phyloP scores from a whole-genome alignment of 2,329 filamentous ascomycete genomes.

The Alternaria triticina region DNA sequence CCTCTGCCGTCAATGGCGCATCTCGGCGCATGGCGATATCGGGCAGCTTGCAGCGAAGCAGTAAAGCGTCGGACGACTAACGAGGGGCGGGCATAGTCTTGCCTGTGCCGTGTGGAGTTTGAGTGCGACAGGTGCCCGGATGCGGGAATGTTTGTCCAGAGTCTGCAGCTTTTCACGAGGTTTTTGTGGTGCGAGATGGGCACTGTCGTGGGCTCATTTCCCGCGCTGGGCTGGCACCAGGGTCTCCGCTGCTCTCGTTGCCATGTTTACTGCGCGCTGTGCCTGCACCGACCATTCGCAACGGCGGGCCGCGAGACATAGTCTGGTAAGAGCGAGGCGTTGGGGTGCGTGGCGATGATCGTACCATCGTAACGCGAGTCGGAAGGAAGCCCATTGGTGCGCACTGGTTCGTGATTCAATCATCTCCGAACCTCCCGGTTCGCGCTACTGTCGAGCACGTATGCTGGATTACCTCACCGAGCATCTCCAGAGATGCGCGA shows the following conservation, averaged over 20 bases:
- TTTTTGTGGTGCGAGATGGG: conserved; percentile 1
- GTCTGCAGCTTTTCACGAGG: not conserved
- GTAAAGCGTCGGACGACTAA: conserved; percentile 9
- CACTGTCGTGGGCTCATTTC: not conserved
- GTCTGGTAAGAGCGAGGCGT: conserved; percentile 5
- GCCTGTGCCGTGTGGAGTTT: conserved; percentile 7
- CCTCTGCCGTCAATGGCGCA: conserved; percentile 16
- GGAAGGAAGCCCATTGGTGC: conserved; percentile 9
- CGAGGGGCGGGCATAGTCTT: conserved; percentile 15
- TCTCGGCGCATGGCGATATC: conserved; percentile 18
- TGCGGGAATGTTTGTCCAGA: conserved; percentile 10
- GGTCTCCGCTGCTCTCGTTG: conserved; percentile 8
- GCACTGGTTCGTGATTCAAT: not conserved
- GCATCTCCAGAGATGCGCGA: not conserved
- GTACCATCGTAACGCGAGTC: conserved; percentile 6
- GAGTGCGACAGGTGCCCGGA: conserved; percentile 12
- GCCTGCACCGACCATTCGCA: conserved; percentile 6
- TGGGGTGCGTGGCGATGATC: conserved; percentile 2
- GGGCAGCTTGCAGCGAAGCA: conserved; percentile 18
- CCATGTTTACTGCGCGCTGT: conserved; percentile 2
- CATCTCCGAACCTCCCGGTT: not conserved
- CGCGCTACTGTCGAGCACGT: not conserved
- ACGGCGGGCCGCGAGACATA: conserved; percentile 1
- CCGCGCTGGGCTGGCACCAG: not conserved
- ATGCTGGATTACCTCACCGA: not conserved